Base-by-base conservation (phyloP, 257 asterid species). In the Vinca minor region DNA sequence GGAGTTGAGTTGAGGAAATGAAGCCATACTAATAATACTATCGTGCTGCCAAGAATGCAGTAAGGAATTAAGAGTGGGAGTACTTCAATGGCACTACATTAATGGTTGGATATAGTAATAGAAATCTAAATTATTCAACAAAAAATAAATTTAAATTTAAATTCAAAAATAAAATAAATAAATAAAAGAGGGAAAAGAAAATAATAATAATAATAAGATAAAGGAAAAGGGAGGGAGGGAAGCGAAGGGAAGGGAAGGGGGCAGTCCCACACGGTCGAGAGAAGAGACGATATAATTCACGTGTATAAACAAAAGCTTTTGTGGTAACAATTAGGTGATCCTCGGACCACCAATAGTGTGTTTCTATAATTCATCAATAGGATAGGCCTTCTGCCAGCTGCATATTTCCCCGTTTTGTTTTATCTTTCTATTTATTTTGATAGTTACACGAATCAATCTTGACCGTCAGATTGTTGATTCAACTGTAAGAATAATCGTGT, bases 261-360 rank as follows among this genome's bases (percentile, higher is more conserved):
- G 25, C 29, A 59, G 59, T 31, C 42, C 50, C 28, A 59, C 49
- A 48, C 1, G 4, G 17, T 42, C 59, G 18, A 39, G 47, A 46
- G n/a, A n/a, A n/a, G 55, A 65, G 70, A 76, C 49, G 63, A 71
- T 44, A 69, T 69, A 39, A 70, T 47, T 74, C 84, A 81, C 78
- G 69, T 57, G 83, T 44, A 64, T 54, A 59, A 60, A 53, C 41
- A 45, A 57, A 31, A 44, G 53, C n/a, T n/a, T 77, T 70, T 64
- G 73, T 66, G 80, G 78, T 66, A 74, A 67, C 64, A 70, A 68
- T 74, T 52, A 52, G 72, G 91, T 81, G 91, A 85, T 81, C 85
- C 85, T 34, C 38, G 4, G 38, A 31, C 68, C 74, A 45, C 53
- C 56, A 57, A 39, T 49, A 18, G 62, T 23, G 38, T 61, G 31